Evolutionary conservation across 2,329 filamentous ascomycete genomes (phyloP).

Genomic region (Aspergillus amoenus): DNA sequence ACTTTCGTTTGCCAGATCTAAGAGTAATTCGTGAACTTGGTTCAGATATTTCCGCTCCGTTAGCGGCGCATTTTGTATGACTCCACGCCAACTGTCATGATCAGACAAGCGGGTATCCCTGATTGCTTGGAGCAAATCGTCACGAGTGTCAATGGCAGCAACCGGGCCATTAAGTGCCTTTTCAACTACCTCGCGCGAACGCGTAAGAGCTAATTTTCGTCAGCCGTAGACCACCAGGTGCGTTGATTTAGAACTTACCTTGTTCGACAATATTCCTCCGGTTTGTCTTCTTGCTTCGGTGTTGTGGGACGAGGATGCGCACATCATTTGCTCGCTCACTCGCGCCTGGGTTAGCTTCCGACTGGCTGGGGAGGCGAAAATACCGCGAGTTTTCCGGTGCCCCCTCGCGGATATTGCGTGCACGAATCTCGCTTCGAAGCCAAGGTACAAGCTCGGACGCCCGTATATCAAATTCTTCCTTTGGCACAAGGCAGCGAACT

Average conservation of each 20-base stretch:
- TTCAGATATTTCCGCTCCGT: slow-evolving; percentile 78
- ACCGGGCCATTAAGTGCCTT: slow-evolving; percentile 76
- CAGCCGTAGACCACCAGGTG: slow-evolving; percentile 5
- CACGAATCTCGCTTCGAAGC: slow-evolving; percentile 78
- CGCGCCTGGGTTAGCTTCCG: slow-evolving; percentile 33
- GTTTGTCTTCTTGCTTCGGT: slow-evolving; percentile 88
- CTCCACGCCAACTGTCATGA: slow-evolving; percentile 76
- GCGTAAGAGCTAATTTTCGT: slow-evolving; percentile 47
- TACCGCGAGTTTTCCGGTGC: slow-evolving; percentile 44
- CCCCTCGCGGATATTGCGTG: slow-evolving; percentile 65
- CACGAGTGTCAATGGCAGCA: slow-evolving; percentile 82
- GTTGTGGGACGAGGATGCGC: slow-evolving; percentile 77
- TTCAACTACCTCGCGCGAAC: slow-evolving; percentile 62
- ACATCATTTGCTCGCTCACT: slow-evolving; percentile 67
- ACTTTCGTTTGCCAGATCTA: slow-evolving; percentile 57
- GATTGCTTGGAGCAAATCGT: slow-evolving; percentile 76
- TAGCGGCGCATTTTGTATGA: slow-evolving; percentile 74
- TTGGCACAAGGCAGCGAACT: slow-evolving; percentile 73
- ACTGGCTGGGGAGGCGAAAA: slow-evolving; percentile 41
- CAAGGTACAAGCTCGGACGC: slow-evolving; percentile 72
- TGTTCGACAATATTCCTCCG: slow-evolving; percentile 83
- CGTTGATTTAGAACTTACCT: slow-evolving; percentile 49
- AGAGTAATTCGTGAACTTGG: slow-evolving; percentile 76
- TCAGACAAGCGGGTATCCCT: slow-evolving; percentile 74
- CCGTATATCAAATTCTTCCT: slow-evolving; percentile 78